A percentile compares a stretch with the other conserved stretches of the same genome.
Evolutionary conservation across 2,329 filamentous ascomycete species (phyloP).

Genomic region (Mycosphaerelloides madeirae): DNA sequence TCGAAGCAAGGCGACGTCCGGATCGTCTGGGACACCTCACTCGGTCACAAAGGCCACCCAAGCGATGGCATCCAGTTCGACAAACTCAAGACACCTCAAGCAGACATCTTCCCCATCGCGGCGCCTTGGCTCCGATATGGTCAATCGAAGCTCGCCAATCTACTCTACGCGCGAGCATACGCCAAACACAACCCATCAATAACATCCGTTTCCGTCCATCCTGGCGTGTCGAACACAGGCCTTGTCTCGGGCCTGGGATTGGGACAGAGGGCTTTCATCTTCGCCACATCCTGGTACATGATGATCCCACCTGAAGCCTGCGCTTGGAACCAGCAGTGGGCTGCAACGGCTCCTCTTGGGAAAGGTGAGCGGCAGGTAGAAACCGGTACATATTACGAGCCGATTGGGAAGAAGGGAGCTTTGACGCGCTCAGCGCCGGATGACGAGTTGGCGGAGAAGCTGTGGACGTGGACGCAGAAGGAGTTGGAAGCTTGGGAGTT

Average conservation of each 20-base stretch:
- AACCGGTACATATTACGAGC: slow-evolving; percentile 38
- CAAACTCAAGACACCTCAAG: slow-evolving; percentile 26
- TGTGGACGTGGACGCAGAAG: slow-evolving; percentile 37
- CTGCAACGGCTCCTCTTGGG: slow-evolving; percentile 36
- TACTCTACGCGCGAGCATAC: slow-evolving; percentile 43
- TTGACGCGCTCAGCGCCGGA: slow-evolving; percentile 22
- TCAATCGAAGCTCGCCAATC: slow-evolving; percentile 48
- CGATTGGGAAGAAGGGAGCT: slow-evolving; percentile 31
- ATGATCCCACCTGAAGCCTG: slow-evolving; percentile 28
- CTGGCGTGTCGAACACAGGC: slow-evolving; percentile 46
- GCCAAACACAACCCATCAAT: slow-evolving; percentile 43
- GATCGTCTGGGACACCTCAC: slow-evolving; percentile 28
- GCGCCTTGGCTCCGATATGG: slow-evolving; percentile 39
- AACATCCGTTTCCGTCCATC: slow-evolving; percentile 44
- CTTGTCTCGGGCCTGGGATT: slow-evolving; percentile 27
- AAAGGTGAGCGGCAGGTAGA: slow-evolving; percentile 15
- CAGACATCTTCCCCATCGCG: slow-evolving; percentile 6
- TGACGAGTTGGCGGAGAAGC: slow-evolving; percentile 19
- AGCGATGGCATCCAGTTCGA: slow-evolving; percentile 22
- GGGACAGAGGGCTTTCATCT: slow-evolving; percentile 10
- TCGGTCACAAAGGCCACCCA: slow-evolving; percentile 20
- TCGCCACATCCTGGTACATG: slow-evolving; percentile 9
- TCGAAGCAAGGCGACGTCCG: slow-evolving; percentile 23
- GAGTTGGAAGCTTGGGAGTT: slow-evolving; percentile 13
- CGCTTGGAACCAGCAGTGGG: slow-evolving; percentile 42